Percentiles rank a stretch among this genome's conserved stretches.
These are phyloP conservation scores for Escallonia rubra DNA, from an alignment of 129 eudicot genomes.

Conservation along the genomic window DNA sequence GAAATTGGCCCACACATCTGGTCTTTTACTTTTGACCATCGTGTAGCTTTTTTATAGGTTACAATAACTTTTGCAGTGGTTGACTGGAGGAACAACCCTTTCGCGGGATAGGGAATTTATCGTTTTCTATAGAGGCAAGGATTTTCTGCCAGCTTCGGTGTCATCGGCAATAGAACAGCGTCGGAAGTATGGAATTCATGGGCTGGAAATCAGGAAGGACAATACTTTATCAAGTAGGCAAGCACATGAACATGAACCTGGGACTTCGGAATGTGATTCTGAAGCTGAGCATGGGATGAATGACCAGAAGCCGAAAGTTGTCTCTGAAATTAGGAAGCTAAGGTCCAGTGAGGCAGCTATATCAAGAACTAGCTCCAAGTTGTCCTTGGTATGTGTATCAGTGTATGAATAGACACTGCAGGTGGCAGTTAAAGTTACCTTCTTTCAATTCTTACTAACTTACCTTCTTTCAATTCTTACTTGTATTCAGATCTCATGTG, in stretches of 20 bases:
- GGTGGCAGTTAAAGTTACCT: not conserved
- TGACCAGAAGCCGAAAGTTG: conserved; percentile 27
- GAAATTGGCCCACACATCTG: no score
- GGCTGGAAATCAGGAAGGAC: conserved; percentile 19
- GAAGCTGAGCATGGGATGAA: conserved; percentile 15
- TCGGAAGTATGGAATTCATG: conserved; percentile 44
- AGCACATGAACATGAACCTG: conserved; percentile 9
- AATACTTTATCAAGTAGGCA: conserved; percentile 13
- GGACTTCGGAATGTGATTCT: conserved; percentile 1
- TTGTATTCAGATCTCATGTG: not conserved
- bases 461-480: not conserved
- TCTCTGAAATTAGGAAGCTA: conserved; percentile 46
- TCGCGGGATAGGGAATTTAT: conserved; percentile 76
- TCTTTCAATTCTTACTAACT: not conserved
- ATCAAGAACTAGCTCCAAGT: conserved; percentile 45
- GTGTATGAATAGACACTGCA: conserved; percentile 6
- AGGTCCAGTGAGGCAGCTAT: conserved; percentile 42
- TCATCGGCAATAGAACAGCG: conserved; percentile 78
- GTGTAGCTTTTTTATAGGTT: not conserved
- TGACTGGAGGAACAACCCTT: conserved; percentile 84
- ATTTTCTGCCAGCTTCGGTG: conserved; percentile 83
- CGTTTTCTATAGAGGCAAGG: conserved; percentile 88
- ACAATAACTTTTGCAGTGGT: conserved; percentile 46
- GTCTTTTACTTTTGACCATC: no score
- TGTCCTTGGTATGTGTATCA: conserved; percentile 51